A percentile compares a stretch with the other conserved stretches of the same genome.
These are phyloP conservation scores for Calonectria multiphialidica DNA, from an alignment of 2,329 filamentous ascomycete genomes.

Conservation along the genomic window DNA sequence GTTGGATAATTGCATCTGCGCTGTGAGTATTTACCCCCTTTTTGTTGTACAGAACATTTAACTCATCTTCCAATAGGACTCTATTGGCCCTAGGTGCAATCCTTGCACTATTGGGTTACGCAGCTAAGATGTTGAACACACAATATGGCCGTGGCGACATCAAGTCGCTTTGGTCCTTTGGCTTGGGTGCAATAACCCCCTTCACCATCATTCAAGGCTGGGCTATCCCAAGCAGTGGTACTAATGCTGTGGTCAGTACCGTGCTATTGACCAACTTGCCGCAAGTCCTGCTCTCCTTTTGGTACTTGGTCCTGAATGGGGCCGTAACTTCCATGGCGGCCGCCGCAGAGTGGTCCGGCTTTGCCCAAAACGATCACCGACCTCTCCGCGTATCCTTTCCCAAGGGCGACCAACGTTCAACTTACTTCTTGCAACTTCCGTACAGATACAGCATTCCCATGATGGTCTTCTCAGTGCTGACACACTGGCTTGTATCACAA, in stretches of 20 bases:
- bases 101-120: not conserved
- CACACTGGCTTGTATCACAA: slow-evolving; percentile 9
- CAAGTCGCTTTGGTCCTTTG: not conserved
- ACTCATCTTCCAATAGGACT: not conserved
- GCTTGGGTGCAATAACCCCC: not conserved
- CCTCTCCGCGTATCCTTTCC: not conserved
- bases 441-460: slow-evolving; percentile 10
- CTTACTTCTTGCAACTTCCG: slow-evolving; percentile 9
- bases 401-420: slow-evolving; percentile 3
- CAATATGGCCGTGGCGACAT: not conserved
- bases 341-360: slow-evolving; percentile 9
- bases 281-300: slow-evolving; percentile 2
- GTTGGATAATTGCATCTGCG: not conserved
- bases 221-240: not conserved
- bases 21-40: not conserved
- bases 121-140: not conserved
- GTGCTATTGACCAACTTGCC: slow-evolving; percentile 5
- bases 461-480: not conserved
- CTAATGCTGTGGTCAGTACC: not conserved
- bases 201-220: not conserved
- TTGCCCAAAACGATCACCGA: not conserved
- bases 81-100: not conserved
- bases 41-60: not conserved
- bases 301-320: slow-evolving; percentile 9
- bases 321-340: slow-evolving; percentile 4